phyloP scores from a whole-genome alignment of 75 land plant species.

The Selaginella tamariscina region DNA sequence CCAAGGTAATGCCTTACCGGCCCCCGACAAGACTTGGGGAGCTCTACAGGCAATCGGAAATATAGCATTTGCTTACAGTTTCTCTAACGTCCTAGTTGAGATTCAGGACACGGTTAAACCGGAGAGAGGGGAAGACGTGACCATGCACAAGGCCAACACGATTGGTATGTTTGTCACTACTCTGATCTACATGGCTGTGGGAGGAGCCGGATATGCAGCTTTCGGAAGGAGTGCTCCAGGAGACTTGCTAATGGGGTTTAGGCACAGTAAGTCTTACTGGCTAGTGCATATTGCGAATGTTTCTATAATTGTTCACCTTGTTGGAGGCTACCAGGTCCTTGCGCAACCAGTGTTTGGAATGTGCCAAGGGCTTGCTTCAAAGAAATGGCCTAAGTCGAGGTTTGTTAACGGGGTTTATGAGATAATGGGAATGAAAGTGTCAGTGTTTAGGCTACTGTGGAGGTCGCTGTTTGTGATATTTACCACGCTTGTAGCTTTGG shows the following conservation, averaged over 20 bases:
- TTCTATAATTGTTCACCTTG: neutral
- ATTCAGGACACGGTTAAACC: neutral
- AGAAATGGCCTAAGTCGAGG: slow-evolving; percentile 16
- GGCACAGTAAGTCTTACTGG: neutral
- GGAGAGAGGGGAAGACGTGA: neutral
- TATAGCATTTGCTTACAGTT: neutral
- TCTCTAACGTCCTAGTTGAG: neutral
- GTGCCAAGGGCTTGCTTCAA: slow-evolving; percentile 25
- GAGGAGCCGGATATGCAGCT: neutral
- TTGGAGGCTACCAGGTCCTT: neutral
- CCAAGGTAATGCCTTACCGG: neutral
- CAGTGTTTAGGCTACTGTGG: slow-evolving; percentile 14
- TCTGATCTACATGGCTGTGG: neutral
- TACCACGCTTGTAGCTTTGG: slow-evolving; percentile 22
- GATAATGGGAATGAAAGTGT: slow-evolving; percentile 26
- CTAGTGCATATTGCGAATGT: neutral
- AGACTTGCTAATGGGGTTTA: neutral
- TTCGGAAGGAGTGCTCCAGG: neutral
- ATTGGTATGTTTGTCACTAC: neutral
- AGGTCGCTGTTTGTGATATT: slow-evolving; percentile 15
- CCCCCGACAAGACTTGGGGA: neutral
- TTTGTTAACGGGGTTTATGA: slow-evolving; percentile 26
- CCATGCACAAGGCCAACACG: neutral
- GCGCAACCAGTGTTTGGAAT: slow-evolving; percentile 62
- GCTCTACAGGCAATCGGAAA: neutral